Base-by-base conservation (phyloP, 441 rosid species). In the Gossypium lobatum region DNA sequence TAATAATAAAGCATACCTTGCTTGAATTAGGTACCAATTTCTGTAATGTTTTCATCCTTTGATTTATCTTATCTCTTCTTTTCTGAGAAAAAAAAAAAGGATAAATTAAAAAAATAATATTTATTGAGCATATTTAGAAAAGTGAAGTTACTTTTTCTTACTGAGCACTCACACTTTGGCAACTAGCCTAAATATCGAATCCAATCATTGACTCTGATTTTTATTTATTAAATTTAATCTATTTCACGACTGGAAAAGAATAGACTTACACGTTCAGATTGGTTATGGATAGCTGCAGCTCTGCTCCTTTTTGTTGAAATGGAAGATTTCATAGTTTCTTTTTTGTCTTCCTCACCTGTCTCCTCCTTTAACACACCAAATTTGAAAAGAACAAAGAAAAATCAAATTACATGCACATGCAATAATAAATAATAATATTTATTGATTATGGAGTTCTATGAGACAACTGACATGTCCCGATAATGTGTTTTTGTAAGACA, bases 271-370 rank as follows among this genome's bases (percentile, higher is more conserved):
- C 99, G 89, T 85, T 95, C 99, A 58, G 98, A 93, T 79, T 95
- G 99, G 85, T 93, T 95, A 79, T 95, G 99, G 76, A 95, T 83
- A 37, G 95, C 98, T 31, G 98, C 98, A 73, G 98, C 97, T 63
- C 98, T 79, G 74, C 93, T 88, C 80, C 97, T 83, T 79, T 86
- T 93, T 1, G 91, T 91, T 50, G 92, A 88, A 61, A 78, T 78
- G n/a, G 93, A 84, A 14, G 93, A 90, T 78, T 90, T 90, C 9
- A 82, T 78, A 7, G 45, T 83, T 1, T 75, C 82, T 73, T 75
- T 86, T 77, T 69, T 84, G 57, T 78, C 81, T 23, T 75, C 89
- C 16, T 83, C 88, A 45, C 76, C 84, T 52, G 74, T 79, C 75
- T 82, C 80, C 78, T 74, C 75, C 89, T 88, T 63, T 67, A 26